These are phyloP conservation scores for Nasturtium officinale DNA, from an alignment of 345 rosid species.

Conservation along the genomic window DNA sequence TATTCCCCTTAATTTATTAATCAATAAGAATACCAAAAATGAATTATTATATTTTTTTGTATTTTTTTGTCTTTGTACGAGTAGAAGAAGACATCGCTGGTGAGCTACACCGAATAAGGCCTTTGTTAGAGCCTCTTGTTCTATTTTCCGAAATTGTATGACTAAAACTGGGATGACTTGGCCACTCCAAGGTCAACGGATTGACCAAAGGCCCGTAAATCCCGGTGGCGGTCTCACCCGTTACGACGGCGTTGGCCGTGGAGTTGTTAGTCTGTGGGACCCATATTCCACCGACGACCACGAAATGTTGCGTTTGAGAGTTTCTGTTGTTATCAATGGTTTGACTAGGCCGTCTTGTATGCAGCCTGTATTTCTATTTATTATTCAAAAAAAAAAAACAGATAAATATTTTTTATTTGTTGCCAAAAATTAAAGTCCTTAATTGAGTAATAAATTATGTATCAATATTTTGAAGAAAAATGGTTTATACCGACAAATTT, in stretches of 20 bases:
- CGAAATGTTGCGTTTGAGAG: slow-evolving; percentile 72
- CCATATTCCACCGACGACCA: slow-evolving; percentile 94
- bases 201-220: slow-evolving; percentile 47
- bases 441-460: background rate
- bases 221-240: slow-evolving; percentile 47
- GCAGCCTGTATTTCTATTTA: slow-evolving; percentile 81
- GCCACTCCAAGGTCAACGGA: slow-evolving; percentile 45
- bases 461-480: background rate
- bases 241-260: slow-evolving; percentile 42
- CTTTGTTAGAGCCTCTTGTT: slow-evolving; percentile 23
- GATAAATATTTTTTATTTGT: background rate
- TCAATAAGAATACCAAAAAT: background rate
- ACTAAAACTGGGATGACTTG: slow-evolving; percentile 22
- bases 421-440: background rate
- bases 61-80: slow-evolving; percentile 28
- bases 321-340: slow-evolving; percentile 46
- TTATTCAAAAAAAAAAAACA: background rate
- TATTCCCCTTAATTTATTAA: background rate
- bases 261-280: slow-evolving; percentile 61
- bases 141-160: background rate
- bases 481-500: slow-evolving; percentile 2
- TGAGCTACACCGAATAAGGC: slow-evolving; percentile 36
- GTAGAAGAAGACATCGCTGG: slow-evolving; percentile 43
- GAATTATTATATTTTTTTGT: slow-evolving; percentile 16
- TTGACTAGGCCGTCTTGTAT: slow-evolving; percentile 71